Evolutionary conservation across 768 basidiomycete species (phyloP), one percentile per base, ranked within the genome.

Genomic region (Boletus subparvulus): DNA sequence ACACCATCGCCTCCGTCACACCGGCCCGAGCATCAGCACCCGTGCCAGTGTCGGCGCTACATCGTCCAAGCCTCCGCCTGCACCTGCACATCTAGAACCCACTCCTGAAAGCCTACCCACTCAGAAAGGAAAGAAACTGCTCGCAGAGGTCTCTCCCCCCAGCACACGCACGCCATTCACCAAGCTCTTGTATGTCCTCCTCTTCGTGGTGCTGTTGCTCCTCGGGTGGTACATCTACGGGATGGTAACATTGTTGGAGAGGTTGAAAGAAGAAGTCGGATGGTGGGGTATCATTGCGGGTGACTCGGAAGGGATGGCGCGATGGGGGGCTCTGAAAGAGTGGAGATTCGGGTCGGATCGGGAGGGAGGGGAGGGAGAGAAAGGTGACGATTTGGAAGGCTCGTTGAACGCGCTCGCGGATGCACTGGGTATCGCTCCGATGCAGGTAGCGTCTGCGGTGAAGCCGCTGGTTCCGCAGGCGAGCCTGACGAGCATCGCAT

Each of bases 401-500:
- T 75, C 77, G 36, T 81, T 90, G 52, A 80, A 82, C 49, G 81
- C 77, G 14, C 75, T 90, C 12, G 88, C 88, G 12, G 71, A 73
- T 8, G 83, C 80, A 33, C 73, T 90, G 32, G 88, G 86, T 1
- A 79, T 90, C 63, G 78, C 82, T 0, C 75, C 84, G 16, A 71
- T 74, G 40, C 83, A 86, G 37, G 73, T 90, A 1, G 86, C 88
- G 3, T 76, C 74, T 17, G 88, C 87, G 1, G 83, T 90, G 47
- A 77, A 78, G 59, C 75, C 83, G 32, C 69, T 84, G 58, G 80
- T 88, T 11, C 84, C 87, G 1, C 80, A 81, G 11, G 84, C 82
- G 8, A 84, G 81, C 37, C 66, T 88, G 49, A 80, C 83, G 10
- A 84, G 82, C 1, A 70, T 86, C 6, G 78, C 79, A 2, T 58